Evolutionary conservation across 305 asterid species (phyloP), one percentile per base, ranked within the genome.

Genomic region (Ajuga reptans): DNA sequence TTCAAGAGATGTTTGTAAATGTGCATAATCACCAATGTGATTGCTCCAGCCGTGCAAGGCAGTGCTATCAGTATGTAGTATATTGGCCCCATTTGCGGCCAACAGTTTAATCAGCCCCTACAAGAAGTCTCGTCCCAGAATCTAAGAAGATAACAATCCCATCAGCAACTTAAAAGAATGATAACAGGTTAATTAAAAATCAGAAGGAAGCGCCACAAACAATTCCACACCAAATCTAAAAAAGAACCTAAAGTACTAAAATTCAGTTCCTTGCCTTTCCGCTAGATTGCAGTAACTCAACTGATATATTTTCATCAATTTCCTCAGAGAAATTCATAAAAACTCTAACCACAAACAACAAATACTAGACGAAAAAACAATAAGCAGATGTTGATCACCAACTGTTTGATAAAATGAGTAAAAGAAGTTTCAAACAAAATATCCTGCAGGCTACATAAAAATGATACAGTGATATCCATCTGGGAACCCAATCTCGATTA

Each of bases 11-110:
- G 98, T 41, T 86, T 78, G 84, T 92, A 82, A 59, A 92, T 92
- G 77, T 92, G 98, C 14, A 74, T 52, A 56, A 88, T 77, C 12
- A 95, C 97, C 84, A 90, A 68, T 16, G 86, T 75, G 63, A 84
- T 87, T 21, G 98, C 96, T 75, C 89, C 96, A 46, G 76, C 9
- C 1, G 96, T 88, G 73, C 98, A 90, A 45, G 98, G 98, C 46
- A 90, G 71, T 64, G 98, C 97, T 61, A 90, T 82, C 77, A 90
- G 60, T 68, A 90, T 75, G 82, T 84, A 92, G 77, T 68, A 85
- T 63, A 88, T 61, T 11, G 95, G 89, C 84, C 86, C 96, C 98
- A 92, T 90, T 72, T 64, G 70, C 68, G 36, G 70, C 78, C 73
- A 49, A 60, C 52, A 53, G 71, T 42, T 66, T 50, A 61, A 75